Evolutionary conservation across 345 rosid genomes (phyloP).

Genomic region (Acer saccharum): DNA sequence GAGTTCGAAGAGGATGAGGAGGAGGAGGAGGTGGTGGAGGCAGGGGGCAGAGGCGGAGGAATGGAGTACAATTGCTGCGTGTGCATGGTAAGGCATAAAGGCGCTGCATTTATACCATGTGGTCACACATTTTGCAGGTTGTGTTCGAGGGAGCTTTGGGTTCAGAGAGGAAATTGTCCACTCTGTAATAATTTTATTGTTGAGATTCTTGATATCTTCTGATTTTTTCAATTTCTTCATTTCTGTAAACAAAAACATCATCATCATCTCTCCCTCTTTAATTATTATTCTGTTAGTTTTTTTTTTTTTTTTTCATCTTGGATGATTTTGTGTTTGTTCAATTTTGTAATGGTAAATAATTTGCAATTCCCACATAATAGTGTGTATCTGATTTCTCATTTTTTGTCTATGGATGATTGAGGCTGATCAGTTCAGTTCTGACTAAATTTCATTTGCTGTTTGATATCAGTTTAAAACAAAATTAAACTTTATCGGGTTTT

Average conservation of each 20-base stretch:
- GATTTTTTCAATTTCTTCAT: slow-evolving; percentile 9
- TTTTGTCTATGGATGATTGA: not conserved
- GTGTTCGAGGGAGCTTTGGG: slow-evolving; percentile 94
- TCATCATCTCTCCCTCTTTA: not conserved
- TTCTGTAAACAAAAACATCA: not conserved
- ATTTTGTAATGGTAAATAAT: slow-evolving; percentile 2
- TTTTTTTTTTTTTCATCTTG: not conserved
- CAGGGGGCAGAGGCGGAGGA: slow-evolving; percentile 23
- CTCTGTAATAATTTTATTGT: slow-evolving; percentile 76
- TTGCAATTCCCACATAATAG: not conserved
- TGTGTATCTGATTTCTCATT: not conserved
- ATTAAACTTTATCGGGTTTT: not conserved
- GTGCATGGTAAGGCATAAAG: slow-evolving; percentile 84
- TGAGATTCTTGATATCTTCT: slow-evolving; percentile 89
- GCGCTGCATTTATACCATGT: slow-evolving; percentile 84
- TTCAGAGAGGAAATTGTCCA: slow-evolving; percentile 88
- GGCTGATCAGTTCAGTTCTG: not conserved
- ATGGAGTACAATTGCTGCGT: slow-evolving; percentile 71
- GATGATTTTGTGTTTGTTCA: not conserved
- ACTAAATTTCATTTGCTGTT: not conserved
- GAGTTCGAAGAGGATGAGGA: slow-evolving; percentile 44
- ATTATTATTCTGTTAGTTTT: not conserved
- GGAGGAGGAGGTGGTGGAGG: slow-evolving; percentile 26
- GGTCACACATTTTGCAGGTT: slow-evolving; percentile 91
- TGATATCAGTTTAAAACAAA: not conserved